Percentiles rank a stretch among this genome's conserved stretches.
These are phyloP conservation scores for Platanthera guangdongensis DNA, from an alignment of 106 monocot species.

Conservation along the genomic window DNA sequence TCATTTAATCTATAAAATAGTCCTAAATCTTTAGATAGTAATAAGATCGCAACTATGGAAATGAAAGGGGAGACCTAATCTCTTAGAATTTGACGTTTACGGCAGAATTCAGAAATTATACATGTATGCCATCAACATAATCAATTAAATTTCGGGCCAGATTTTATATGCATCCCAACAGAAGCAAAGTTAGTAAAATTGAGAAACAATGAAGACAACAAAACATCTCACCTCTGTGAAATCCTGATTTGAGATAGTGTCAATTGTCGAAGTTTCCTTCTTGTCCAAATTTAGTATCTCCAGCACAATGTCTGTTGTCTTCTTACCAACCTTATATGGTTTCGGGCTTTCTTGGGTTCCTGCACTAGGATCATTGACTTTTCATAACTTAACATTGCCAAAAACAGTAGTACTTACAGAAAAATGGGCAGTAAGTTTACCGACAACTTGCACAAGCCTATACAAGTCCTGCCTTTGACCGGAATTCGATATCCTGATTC, in stretches of 20 bases:
- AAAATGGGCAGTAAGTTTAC: conserved; percentile 27
- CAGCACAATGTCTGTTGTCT: conserved; percentile 60
- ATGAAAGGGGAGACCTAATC: too few species aligned
- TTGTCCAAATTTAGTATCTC: conserved; percentile 91
- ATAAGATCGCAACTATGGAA: too few species aligned
- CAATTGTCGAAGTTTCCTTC: conserved; percentile 61
- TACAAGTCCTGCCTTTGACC: conserved; percentile 88
- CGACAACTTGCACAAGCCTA: conserved; percentile 84
- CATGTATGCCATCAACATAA: neutral
- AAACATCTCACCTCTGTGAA: conserved; percentile 70
- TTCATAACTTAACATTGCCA: neutral
- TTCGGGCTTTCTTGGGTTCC: conserved; percentile 56
- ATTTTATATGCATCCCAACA: neutral
- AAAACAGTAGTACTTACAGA: neutral
- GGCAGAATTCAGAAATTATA: neutral
- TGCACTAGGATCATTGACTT: conserved; percentile 15
- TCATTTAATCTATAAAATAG: too few species aligned
- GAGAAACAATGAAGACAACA: neutral
- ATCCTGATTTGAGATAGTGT: conserved; percentile 93
- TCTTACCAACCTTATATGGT: conserved; percentile 84
- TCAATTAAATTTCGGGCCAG: neutral
- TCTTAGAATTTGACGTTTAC: too few species aligned
- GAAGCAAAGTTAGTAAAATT: neutral
- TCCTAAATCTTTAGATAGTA: too few species aligned
- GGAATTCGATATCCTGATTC: conserved; percentile 76